Evolutionary conservation across 2,329 filamentous ascomycete species (phyloP), one percentile per base, ranked within the genome.

Genomic region (Fusarium nygamai): DNA sequence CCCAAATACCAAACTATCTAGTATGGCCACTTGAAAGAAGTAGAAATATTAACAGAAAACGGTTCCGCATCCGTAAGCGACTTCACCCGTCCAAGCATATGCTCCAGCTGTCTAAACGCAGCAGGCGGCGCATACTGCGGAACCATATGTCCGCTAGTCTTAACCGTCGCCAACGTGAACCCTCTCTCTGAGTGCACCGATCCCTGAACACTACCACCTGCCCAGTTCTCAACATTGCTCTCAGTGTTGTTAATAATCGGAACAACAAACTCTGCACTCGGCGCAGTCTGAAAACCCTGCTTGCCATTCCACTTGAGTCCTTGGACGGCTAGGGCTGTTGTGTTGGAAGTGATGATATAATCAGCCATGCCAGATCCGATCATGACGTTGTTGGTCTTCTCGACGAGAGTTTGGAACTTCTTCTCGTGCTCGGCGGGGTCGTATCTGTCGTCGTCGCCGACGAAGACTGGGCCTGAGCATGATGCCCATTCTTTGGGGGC

Each of bases 131-230:
- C 67, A 41, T 69, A 69, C n/a, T 69, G 67, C 0, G 67, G 67
- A 17, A 69, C 65, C 67, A 69, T 69, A 9, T 69, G 67, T 4
- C 67, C 67, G 41, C 67, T 69, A 3, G 65, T 69, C 58, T 69
- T 69, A 1, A 69, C 67, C 0, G 65, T 69, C 16, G 67, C 58
- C 9, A 69, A 41, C 0, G 67, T 69, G 3, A 69, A 69, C 0
- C 67, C 67, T 17, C 67, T 17, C 8, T 69, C 67, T 2, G 65
- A 64, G 10, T 69, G 67, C 0, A 69, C 58, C 0, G 46, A 36
- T 24, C 67, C 67, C 38, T 69, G 65, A 13, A 69, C 67, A 31
- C 65, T 69, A 0, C 67, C 67, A 2, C 67, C 67, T 3, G 67
- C 67, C 67, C 67, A 69, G 8, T 69, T 69, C 44, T 69, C 64